A percentile compares a stretch with the other conserved stretches of the same genome.
These are phyloP conservation scores for Zymoseptoria tritici DNA, from an alignment of 2,329 filamentous ascomycete genomes.

Conservation along the genomic window DNA sequence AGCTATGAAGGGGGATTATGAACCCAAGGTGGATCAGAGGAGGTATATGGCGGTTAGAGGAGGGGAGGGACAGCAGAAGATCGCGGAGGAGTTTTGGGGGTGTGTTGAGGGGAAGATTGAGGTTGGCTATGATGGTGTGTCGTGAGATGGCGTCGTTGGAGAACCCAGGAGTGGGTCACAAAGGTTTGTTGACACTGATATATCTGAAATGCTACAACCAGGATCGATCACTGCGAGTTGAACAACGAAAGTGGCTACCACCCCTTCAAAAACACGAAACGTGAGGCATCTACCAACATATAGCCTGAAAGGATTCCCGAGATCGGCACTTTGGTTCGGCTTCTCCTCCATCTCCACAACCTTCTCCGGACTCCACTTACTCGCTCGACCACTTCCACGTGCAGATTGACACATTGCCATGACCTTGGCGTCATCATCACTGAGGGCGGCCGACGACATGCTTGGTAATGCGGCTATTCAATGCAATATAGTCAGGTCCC, in stretches of 20 bases:
- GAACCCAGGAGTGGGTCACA: not conserved
- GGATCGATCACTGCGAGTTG: no score
- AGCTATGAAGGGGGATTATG: constrained; percentile 67
- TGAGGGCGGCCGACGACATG: not conserved
- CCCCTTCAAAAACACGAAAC: no score
- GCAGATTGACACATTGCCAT: not conserved
- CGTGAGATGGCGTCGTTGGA: not conserved
- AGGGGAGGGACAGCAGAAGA: constrained; percentile 38
- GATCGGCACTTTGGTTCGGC: not conserved
- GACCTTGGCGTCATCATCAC: not conserved
- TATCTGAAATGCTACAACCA: not conserved
- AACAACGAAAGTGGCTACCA: no score
- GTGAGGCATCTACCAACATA: not conserved
- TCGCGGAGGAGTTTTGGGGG: constrained; percentile 44
- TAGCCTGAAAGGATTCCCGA: not conserved
- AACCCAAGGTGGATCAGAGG: constrained; percentile 48
- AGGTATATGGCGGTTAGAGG: constrained; percentile 46
- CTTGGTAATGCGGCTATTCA: not conserved
- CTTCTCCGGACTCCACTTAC: not conserved
- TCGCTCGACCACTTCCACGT: not conserved
- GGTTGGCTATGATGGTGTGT: constrained; percentile 30
- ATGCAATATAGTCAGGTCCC: not conserved
- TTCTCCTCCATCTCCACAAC: not conserved
- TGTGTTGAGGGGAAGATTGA: constrained; percentile 39
- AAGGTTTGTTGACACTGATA: not conserved